Evolutionary conservation across 139 green algal species (phyloP).

Genomic region (Klebsormidium nitens): DNA sequence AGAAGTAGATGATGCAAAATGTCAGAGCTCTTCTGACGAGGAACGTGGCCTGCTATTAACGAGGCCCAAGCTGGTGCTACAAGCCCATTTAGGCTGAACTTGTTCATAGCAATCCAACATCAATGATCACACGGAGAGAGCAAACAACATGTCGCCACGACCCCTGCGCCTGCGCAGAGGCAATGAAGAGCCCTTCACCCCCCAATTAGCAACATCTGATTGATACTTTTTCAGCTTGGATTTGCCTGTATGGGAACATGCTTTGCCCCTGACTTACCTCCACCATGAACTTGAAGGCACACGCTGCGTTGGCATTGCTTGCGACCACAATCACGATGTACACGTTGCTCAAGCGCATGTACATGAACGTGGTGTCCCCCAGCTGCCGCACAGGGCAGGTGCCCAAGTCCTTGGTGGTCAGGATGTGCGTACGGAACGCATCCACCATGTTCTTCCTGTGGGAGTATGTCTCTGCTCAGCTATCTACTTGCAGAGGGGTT

Average conservation of each 20-base stretch:
- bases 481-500: background rate
- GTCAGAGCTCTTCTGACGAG: background rate
- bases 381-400: conserved; percentile 72
- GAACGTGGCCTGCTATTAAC: background rate
- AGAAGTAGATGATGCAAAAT: background rate
- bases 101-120: too few relatives aligned
- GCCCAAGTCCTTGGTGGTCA: conserved; percentile 57
- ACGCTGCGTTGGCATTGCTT: conserved; percentile 86
- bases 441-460: conserved; percentile 62
- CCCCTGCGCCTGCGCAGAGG: too few relatives aligned
- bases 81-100: too few relatives aligned
- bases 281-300: conserved; percentile 85
- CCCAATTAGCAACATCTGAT: too few relatives aligned
- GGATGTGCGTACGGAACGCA: conserved; percentile 80
- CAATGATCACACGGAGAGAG: too few relatives aligned
- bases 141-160: too few relatives aligned
- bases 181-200: too few relatives aligned
- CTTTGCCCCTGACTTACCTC: too few relatives aligned
- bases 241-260: too few relatives aligned
- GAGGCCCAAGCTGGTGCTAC: too few relatives aligned
- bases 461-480: conserved; percentile 45
- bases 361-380: conserved; percentile 74
- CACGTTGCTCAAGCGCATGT: conserved; percentile 76
- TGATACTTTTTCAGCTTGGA: too few relatives aligned
- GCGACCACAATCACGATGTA: conserved; percentile 89